These are phyloP conservation scores for Trichophyton simii DNA, from an alignment of 2,329 filamentous ascomycete species.

Conservation along the genomic window DNA sequence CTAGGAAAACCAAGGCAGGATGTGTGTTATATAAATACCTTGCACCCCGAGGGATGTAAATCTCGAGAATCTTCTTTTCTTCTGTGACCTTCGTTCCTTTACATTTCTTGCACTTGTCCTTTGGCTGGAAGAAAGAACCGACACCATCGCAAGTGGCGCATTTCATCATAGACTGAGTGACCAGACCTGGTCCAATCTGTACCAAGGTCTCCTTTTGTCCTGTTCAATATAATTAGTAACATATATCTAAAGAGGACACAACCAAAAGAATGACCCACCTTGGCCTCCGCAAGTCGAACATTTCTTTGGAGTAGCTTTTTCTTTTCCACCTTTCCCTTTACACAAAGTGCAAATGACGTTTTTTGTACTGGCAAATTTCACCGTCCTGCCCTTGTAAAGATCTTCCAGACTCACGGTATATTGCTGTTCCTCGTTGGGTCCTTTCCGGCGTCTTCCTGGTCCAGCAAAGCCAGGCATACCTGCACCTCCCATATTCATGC, in stretches of 20 bases:
- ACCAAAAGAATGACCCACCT: constrained; percentile 33
- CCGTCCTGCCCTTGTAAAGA: constrained; percentile 96
- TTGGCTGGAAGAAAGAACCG: constrained; percentile 83
- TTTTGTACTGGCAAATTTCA: constrained; percentile 91
- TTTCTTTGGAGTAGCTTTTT: constrained; percentile 70
- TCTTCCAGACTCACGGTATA: constrained; percentile 90
- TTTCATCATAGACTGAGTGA: constrained; percentile 64
- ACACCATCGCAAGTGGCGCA: constrained; percentile 76
- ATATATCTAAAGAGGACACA: not conserved
- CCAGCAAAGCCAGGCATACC: constrained; percentile 31
- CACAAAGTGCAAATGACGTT: constrained; percentile 79
- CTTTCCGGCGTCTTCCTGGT: constrained; percentile 41
- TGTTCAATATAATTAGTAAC: constrained; percentile 16
- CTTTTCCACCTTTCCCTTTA: constrained; percentile 80
- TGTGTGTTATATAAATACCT: constrained; percentile 33
- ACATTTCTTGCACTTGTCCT: constrained; percentile 98
- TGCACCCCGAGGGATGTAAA: constrained; percentile 85
- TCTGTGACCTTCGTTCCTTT: constrained; percentile 80
- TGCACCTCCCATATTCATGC: constrained; percentile 37
- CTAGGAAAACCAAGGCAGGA: not conserved
- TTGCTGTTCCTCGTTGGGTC: constrained; percentile 12
- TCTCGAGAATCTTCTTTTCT: constrained; percentile 86
- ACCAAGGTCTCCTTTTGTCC: constrained; percentile 63
- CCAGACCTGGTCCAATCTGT: constrained; percentile 74
- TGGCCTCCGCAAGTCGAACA: constrained; percentile 77